phyloP scores from a whole-genome alignment of 139 green algal genomes.

The Picochlorum costavermella region DNA sequence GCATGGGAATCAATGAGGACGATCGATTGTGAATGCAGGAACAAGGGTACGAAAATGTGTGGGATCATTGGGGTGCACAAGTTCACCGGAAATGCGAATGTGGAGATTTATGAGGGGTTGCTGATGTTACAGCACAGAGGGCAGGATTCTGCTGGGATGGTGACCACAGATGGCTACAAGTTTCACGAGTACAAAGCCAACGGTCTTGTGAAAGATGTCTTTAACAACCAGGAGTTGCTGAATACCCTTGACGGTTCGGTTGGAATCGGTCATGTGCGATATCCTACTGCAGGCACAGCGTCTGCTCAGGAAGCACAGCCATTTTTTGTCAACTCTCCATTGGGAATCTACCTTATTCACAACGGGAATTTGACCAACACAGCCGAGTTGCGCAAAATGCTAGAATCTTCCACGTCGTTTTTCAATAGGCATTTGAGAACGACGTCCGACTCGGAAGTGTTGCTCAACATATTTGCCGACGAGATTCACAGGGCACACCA shows the following conservation, averaged over 20 bases:
- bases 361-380: slow-evolving; percentile 99
- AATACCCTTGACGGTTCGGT: slow-evolving; percentile 63
- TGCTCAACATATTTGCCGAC: slow-evolving; percentile 96
- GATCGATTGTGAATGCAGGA: background rate
- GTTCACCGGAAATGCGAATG: slow-evolving; percentile 58
- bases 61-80: slow-evolving; percentile 94
- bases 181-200: slow-evolving; percentile 94
- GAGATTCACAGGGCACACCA: slow-evolving; percentile 89
- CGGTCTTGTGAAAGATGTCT: slow-evolving; percentile 96
- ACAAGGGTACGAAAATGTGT: slow-evolving; percentile 55
- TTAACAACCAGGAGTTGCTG: slow-evolving; percentile 61
- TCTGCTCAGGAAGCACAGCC: slow-evolving; percentile 91
- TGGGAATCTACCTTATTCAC: slow-evolving; percentile 98
- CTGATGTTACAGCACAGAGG: slow-evolving; percentile 97
- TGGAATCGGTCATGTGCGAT: slow-evolving; percentile 87
- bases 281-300: slow-evolving; percentile 88
- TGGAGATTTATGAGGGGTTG: slow-evolving; percentile 91
- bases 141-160: slow-evolving; percentile 92
- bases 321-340: slow-evolving; percentile 96
- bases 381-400: slow-evolving; percentile 58
- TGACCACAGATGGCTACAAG: slow-evolving; percentile 72
- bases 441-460: slow-evolving; percentile 86
- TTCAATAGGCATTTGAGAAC: slow-evolving; percentile 86
- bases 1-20: background rate
- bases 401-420: slow-evolving; percentile 67